These are phyloP conservation scores for Suillus occidentalis DNA, from an alignment of 768 basidiomycete species.

Conservation along the genomic window DNA sequence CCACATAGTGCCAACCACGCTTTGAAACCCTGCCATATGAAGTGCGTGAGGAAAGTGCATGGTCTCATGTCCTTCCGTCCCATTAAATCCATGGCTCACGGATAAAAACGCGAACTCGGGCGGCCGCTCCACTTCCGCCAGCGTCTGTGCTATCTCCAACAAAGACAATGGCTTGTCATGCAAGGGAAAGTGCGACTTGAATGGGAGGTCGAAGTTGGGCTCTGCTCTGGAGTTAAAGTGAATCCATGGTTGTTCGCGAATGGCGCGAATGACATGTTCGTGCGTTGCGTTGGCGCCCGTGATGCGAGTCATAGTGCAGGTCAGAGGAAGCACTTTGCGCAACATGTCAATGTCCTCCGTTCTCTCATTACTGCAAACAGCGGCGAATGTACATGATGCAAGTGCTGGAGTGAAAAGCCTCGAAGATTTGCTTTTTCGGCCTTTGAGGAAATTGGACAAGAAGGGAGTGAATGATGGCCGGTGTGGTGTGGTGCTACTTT, in stretches of 20 bases:
- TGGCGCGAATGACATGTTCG: constrained; percentile 2
- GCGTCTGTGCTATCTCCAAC: constrained; percentile 21
- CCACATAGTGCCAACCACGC: constrained; percentile 37
- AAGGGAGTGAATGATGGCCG: constrained; percentile 23
- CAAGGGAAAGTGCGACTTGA: constrained; percentile 27
- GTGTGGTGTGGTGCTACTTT: constrained; percentile 1
- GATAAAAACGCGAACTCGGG: constrained; percentile 38
- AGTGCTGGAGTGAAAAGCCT: not conserved
- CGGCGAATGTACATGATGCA: not conserved
- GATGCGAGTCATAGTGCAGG: constrained; percentile 22
- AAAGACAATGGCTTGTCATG: constrained; percentile 25
- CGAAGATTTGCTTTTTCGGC: not conserved
- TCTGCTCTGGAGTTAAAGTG: constrained; percentile 42
- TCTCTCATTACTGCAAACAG: not conserved
- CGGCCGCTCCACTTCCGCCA: constrained; percentile 25
- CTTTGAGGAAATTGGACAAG: constrained; percentile 22
- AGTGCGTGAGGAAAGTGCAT: constrained; percentile 36
- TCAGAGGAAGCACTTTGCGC: constrained; percentile 20
- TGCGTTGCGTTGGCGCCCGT: constrained; percentile 19
- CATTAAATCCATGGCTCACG: constrained; percentile 23
- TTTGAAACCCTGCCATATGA: constrained; percentile 31
- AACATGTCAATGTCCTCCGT: constrained; percentile 15
- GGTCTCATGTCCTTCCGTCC: constrained; percentile 24
- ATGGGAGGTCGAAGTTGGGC: constrained; percentile 31
- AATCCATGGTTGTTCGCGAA: constrained; percentile 26